Base-by-base conservation (phyloP, 805 yeast genomes). In the Wickerhamiella sergipiensis region DNA sequence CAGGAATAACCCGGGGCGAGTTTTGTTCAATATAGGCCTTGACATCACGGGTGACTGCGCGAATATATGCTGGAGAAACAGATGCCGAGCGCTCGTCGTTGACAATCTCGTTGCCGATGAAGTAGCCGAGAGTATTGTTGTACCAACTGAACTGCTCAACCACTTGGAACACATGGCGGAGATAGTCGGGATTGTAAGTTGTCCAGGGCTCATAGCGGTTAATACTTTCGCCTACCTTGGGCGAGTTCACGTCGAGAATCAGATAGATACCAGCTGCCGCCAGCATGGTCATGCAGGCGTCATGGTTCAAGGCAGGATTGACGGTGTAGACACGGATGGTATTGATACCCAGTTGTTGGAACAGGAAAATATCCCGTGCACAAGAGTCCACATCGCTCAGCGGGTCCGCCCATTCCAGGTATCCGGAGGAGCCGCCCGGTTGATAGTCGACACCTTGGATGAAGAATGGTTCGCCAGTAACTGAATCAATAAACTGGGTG, bases 131-230 rank as follows among this genome's bases (percentile, higher is more conserved):
- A 0, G 97, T 88, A 66, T 90, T 90, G 67, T 88, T 85, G 67
- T 85, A 90, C 18, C 76, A 72, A 3, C 94, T 73, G 63, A 90
- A 90, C 55, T 84, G 87, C 50, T 86, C 84, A 15, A 87, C 80
- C 8, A 87, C 83, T 61, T 75, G 77, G 64, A 85, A 85, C 4
- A 88, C 78, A 62, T 86, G 95, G 45, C 76, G 77, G 57, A 86
- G 63, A 65, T 90, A 90, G 1, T 69, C 74, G 9, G 70, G 72
- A 55, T 76, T 85, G 64, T 89, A 90, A 0, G 92, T 75, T 0
- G 83, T 80, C 96, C 96, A 88, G 0, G 97, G 97, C 61, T 89
- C 95, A 61, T 88, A 85, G 55, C 97, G 73, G 64, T 89, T 85
- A 61, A 90, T 68, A 61, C 86, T 90, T 59, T 85, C 92, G 39